These are phyloP conservation scores for Juncus inflexus DNA, from an alignment of 176 grass and related monocot genomes.

Conservation along the genomic window DNA sequence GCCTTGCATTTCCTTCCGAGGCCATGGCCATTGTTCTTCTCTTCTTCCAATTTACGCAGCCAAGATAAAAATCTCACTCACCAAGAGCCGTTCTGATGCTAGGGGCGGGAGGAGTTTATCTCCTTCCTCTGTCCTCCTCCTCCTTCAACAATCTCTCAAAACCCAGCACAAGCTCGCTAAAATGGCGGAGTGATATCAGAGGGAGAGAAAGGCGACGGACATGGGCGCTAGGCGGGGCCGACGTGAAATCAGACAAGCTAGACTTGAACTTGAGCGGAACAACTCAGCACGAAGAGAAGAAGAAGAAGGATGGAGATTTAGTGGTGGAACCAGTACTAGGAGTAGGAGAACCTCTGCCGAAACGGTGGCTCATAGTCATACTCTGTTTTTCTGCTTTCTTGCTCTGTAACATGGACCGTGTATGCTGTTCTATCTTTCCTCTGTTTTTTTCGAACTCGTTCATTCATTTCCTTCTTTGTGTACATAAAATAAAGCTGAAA, in stretches of 20 bases:
- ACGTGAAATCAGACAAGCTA: conserved; percentile 26
- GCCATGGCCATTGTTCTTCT: too few relatives aligned
- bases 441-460: background rate
- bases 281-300: background rate
- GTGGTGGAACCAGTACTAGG: conserved; percentile 9
- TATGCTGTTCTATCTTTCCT: conserved; percentile 32
- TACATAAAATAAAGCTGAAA: too few relatives aligned
- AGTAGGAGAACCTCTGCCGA: conserved; percentile 44
- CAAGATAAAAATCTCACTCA: too few relatives aligned
- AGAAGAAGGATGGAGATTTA: background rate
- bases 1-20: too few relatives aligned
- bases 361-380: conserved; percentile 81
- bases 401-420: conserved; percentile 95
- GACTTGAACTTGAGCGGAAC: background rate
- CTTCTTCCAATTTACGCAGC: too few relatives aligned
- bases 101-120: conserved; percentile 17
- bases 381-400: conserved; percentile 96
- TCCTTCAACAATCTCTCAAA: background rate
- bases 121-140: conserved; percentile 28
- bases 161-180: background rate
- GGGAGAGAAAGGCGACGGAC: background rate
- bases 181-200: background rate
- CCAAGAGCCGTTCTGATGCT: conserved; percentile 9
- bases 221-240: conserved; percentile 21
- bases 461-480: background rate